These are phyloP conservation scores for Artemisia annua DNA, from an alignment of 129 eudicot species.

Conservation along the genomic window DNA sequence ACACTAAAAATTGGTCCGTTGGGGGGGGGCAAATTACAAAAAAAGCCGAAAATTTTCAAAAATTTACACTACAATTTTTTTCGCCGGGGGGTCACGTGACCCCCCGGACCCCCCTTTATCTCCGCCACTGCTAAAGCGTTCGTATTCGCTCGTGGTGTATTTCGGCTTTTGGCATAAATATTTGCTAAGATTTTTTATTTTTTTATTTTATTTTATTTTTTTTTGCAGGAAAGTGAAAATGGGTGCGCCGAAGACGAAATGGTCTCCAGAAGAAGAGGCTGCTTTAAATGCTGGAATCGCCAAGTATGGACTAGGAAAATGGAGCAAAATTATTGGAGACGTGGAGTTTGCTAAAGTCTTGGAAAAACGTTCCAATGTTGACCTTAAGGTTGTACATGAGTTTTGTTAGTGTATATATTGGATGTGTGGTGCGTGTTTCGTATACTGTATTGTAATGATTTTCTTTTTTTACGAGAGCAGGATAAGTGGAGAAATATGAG, in stretches of 20 bases:
- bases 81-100: too few relatives aligned
- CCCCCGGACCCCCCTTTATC: too few relatives aligned
- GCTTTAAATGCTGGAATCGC: conserved; percentile 85
- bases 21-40: too few relatives aligned
- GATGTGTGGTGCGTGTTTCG: neutral
- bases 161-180: too few relatives aligned
- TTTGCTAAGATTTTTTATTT: too few relatives aligned
- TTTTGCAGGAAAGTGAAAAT: conserved; percentile 39
- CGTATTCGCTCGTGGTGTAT: neutral
- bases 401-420: neutral
- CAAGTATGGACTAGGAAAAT: conserved; percentile 78
- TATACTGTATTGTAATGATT: neutral
- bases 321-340: conserved; percentile 87
- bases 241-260: conserved; percentile 93
- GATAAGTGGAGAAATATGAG: conserved; percentile 88
- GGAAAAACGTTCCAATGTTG: conserved; percentile 81
- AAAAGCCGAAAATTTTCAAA: too few relatives aligned
- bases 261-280: conserved; percentile 94
- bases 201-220: too few relatives aligned
- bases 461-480: conserved; percentile 35
- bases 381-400: conserved; percentile 62
- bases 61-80: too few relatives aligned
- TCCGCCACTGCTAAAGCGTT: too few relatives aligned
- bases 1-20: too few relatives aligned
- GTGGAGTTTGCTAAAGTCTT: conserved; percentile 58